Evolutionary conservation across 805 yeast genomes (phyloP), one percentile per base, ranked within the genome.

Genomic region (Yamadazyma takamatsuzukensis): DNA sequence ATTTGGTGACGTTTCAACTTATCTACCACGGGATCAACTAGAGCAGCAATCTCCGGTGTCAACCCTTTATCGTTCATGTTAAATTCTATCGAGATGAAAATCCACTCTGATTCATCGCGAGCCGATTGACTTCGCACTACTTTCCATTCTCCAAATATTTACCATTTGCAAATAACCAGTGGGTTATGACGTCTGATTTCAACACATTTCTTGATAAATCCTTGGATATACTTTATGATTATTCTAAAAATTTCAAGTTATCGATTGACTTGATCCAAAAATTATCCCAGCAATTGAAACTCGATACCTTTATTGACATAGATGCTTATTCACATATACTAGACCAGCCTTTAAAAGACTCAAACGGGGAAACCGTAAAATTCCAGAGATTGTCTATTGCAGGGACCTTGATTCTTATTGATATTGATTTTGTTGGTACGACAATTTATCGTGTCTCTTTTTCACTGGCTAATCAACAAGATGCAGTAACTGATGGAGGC

Each of bases 1-100:
- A 88, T 72, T 55, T 89, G 95, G 38, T 90, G 79, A 46, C 97
- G 80, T 55, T 87, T 89, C 45, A 90, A 72, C 48, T 75, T 72
- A 15, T 55, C 50, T 12, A 64, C 61, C 11, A 64, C 55, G 9
- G 69, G 70, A 24, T 62, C 64, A 28, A 66, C 50, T 14, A 65
- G 44, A 10, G 59, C 50, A 36, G 38, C 40, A 11, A 67, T 53
- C 29, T 67, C 72, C 2, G 59, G 55, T 9, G 55, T 46, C 11
- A 55, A 34, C 17, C 24, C 31, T 15, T 14, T 21, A 27, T 6
- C 28, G 24, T 21, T 25, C n/a, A n/a, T n/a, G n/a, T n/a, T n/a
- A n/a, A n/a, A n/a, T n/a, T n/a, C n/a, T n/a, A n/a, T n/a, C n/a
- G n/a, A n/a, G n/a, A n/a, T n/a, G n/a, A n/a, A n/a, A n/a, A n/a